Evolutionary conservation across 441 rosid species (phyloP).

Genomic region (Oxalis stricta): DNA sequence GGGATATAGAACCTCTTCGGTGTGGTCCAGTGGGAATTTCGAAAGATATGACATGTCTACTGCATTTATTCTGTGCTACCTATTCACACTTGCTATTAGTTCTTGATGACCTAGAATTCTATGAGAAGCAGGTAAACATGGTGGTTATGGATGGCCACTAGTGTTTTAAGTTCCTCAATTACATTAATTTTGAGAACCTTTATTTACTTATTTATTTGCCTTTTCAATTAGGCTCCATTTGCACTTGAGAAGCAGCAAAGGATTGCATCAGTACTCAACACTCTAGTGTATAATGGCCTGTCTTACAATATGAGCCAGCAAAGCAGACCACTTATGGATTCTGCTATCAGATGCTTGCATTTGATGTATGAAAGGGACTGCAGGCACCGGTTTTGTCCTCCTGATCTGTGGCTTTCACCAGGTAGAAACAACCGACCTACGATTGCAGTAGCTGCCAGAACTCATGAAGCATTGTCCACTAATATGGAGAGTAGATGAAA

Average conservation of each 20-base stretch:
- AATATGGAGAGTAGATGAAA: slow-evolving; percentile 38
- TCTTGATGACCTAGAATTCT: slow-evolving; percentile 98
- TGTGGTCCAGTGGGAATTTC: slow-evolving; percentile 64
- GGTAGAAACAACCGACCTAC: slow-evolving; percentile 73
- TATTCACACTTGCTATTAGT: slow-evolving; percentile 89
- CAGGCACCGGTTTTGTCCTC: slow-evolving; percentile 79
- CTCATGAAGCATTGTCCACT: slow-evolving; percentile 54
- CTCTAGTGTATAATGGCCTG: slow-evolving; percentile 76
- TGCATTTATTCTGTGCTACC: slow-evolving; percentile 83
- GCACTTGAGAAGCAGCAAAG: slow-evolving; percentile 65
- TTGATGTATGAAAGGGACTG: slow-evolving; percentile 95
- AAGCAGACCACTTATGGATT: slow-evolving; percentile 65
- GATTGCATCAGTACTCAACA: slow-evolving; percentile 80
- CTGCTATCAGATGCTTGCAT: slow-evolving; percentile 89
- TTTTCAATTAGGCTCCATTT: slow-evolving; percentile 62
- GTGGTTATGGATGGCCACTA: slow-evolving; percentile 10
- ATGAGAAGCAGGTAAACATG: slow-evolving; percentile 81
- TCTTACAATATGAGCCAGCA: slow-evolving; percentile 29
- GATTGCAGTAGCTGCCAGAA: slow-evolving; percentile 84
- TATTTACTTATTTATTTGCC: too few species aligned
- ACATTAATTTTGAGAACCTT: slow-evolving; percentile 16
- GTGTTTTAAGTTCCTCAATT: slow-evolving; percentile 10
- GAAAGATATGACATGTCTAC: slow-evolving; percentile 60
- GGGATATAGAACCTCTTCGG: slow-evolving; percentile 70
- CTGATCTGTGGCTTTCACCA: slow-evolving; percentile 92